These are phyloP conservation scores for Neonectria ditissima DNA, from an alignment of 2,329 filamentous ascomycete genomes.

Conservation along the genomic window DNA sequence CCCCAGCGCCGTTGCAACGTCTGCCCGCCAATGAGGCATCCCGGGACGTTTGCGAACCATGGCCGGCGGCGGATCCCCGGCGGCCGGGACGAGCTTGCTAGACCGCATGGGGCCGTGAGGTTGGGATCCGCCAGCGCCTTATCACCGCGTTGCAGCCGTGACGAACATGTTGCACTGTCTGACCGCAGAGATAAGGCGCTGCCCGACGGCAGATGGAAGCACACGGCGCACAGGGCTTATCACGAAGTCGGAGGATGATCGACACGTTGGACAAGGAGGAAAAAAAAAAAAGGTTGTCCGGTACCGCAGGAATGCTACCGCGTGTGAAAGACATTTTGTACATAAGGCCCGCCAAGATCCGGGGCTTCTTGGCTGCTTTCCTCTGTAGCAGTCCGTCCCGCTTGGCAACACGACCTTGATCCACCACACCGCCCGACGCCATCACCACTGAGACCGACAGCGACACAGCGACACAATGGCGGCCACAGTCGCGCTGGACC, in stretches of 20 bases:
- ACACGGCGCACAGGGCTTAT: not conserved
- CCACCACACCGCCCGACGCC: not conserved
- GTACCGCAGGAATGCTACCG: not conserved
- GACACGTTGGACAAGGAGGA: not conserved
- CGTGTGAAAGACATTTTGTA: not conserved
- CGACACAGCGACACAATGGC: constrained; percentile 8
- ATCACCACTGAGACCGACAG: not conserved
- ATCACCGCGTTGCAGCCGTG: no score
- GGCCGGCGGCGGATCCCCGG: constrained; percentile 1
- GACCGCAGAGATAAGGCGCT: not conserved
- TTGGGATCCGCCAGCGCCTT: no score
- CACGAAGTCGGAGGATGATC: not conserved
- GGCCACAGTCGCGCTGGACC: constrained; percentile 54
- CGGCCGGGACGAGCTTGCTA: not conserved
- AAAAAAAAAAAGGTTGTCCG: not conserved
- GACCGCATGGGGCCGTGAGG: not conserved
- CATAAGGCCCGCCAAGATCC: not conserved
- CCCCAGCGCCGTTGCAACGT: constrained; percentile 4
- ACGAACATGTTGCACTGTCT: no score
- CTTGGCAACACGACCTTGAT: not conserved
- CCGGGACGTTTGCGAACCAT: not conserved
- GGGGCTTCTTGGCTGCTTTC: not conserved
- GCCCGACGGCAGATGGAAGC: not conserved
- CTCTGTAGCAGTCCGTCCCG: not conserved
- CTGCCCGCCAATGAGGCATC: not conserved